These are phyloP conservation scores for Cercospora berteroae DNA, from an alignment of 2,329 filamentous ascomycete genomes.

Conservation along the genomic window DNA sequence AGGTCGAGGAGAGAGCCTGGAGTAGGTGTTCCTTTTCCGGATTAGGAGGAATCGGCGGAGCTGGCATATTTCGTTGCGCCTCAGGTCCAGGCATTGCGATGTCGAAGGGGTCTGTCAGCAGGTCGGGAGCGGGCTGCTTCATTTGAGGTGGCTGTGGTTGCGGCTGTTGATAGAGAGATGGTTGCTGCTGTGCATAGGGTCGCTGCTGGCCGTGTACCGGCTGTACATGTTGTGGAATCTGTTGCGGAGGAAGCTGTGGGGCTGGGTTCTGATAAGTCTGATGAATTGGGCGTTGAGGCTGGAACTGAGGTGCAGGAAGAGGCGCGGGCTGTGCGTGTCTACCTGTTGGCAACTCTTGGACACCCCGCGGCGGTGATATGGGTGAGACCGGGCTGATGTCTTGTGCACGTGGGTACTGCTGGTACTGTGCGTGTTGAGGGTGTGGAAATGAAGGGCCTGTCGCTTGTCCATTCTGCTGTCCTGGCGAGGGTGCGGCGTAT, in stretches of 20 bases:
- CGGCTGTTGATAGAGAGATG: constrained; percentile 10
- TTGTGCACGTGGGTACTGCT: constrained; percentile 20
- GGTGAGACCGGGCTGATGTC: constrained; percentile 36
- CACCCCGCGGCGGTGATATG: constrained; percentile 31
- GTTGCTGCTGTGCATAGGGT: constrained; percentile 20
- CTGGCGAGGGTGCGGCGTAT: constrained; percentile 32
- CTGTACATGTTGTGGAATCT: constrained; percentile 13
- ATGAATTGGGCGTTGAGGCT: constrained; percentile 17
- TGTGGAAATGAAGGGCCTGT: constrained; percentile 37
- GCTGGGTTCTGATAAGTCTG: constrained; percentile 8
- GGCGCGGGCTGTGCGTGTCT: constrained; percentile 32
- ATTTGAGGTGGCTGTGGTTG: constrained; percentile 23
- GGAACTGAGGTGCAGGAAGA: constrained; percentile 29
- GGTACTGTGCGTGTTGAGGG: constrained; percentile 30
- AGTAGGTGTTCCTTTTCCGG: constrained; percentile 90
- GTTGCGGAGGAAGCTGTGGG: constrained; percentile 10
- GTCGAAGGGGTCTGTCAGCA: constrained; percentile 63
- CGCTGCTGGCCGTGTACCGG: constrained; percentile 18
- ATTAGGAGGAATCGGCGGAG: constrained; percentile 89
- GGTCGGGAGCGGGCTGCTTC: constrained; percentile 49
- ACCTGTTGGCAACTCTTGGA: constrained; percentile 24
- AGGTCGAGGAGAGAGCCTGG: constrained; percentile 67
- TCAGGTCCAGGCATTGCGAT: constrained; percentile 55
- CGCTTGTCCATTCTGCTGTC: constrained; percentile 29
- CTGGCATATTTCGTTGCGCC: constrained; percentile 50